phyloP scores from a whole-genome alignment of 176 grass and related monocot genomes.

The Puya raimondii region DNA sequence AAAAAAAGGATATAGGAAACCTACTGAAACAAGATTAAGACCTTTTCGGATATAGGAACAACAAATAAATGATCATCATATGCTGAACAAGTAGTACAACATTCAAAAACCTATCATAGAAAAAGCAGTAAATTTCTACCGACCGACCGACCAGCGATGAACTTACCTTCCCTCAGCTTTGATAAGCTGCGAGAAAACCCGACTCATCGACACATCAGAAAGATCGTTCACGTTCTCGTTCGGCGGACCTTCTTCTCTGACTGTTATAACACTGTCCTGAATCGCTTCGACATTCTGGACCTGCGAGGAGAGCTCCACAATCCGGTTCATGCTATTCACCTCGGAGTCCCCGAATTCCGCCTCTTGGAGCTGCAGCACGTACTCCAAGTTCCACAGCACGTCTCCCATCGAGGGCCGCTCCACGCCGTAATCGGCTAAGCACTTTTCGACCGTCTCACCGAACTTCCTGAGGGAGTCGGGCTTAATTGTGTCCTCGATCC shows the following conservation, averaged over 20 bases:
- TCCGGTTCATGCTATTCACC: slow-evolving; percentile 68
- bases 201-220: slow-evolving; percentile 68
- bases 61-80: no score
- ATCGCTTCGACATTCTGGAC: slow-evolving; percentile 26
- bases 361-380: slow-evolving; percentile 75
- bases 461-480: slow-evolving; percentile 87
- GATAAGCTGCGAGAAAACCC: slow-evolving; percentile 91
- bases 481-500: slow-evolving; percentile 50
- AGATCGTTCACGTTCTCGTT: slow-evolving; percentile 42
- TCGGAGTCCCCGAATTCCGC: slow-evolving; percentile 43
- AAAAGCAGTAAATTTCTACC: no score
- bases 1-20: no score
- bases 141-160: neutral
- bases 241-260: slow-evolving; percentile 35
- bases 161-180: slow-evolving; percentile 78
- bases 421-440: slow-evolving; percentile 74
- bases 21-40: no score
- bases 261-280: slow-evolving; percentile 40
- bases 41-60: no score
- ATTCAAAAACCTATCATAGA: no score
- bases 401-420: slow-evolving; percentile 83
- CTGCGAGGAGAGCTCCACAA: slow-evolving; percentile 51
- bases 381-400: slow-evolving; percentile 89
- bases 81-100: no score
- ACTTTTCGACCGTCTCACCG: slow-evolving; percentile 79